Evolutionary conservation across 2,329 filamentous ascomycete genomes (phyloP).

Genomic region (Xylaria multiplex): DNA sequence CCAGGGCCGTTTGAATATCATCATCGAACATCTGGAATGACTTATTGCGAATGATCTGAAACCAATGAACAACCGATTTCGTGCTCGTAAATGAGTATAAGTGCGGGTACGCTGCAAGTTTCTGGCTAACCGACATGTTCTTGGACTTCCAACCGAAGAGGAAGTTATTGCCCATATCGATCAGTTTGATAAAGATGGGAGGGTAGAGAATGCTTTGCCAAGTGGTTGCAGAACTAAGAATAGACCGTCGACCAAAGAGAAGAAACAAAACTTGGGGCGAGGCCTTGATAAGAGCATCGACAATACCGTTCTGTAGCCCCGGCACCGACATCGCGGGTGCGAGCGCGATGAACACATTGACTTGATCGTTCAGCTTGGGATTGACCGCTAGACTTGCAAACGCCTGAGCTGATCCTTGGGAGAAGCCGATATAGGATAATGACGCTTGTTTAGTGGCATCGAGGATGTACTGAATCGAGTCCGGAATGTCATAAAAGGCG

Average conservation of each 20-base stretch:
- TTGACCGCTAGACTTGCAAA: constrained; percentile 95
- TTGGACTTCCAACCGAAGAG: constrained; percentile 89
- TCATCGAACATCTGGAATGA: constrained; percentile 99
- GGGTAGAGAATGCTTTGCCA: constrained; percentile 97
- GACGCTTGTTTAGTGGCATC: constrained; percentile 83
- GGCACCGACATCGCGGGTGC: constrained; percentile 97
- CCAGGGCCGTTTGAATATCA: constrained; percentile 82
- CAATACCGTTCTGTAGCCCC: constrained; percentile 87
- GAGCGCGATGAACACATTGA: constrained; percentile 95
- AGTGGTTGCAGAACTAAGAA: constrained; percentile 92
- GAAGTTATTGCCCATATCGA: constrained; percentile 82
- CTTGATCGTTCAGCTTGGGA: constrained; percentile 87
- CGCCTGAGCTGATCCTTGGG: constrained; percentile 94
- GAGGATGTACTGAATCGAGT: constrained; percentile 92
- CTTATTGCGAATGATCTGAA: constrained; percentile 96
- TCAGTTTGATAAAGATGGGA: constrained; percentile 87
- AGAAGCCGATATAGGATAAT: constrained; percentile 96
- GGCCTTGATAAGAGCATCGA: constrained; percentile 91
- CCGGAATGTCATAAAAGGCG: constrained; percentile 95
- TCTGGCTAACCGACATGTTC: constrained; percentile 88
- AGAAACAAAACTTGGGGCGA: constrained; percentile 93
- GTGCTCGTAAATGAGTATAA: constrained; percentile 96
- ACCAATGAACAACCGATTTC: constrained; percentile 98
- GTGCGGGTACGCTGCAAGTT: constrained; percentile 94
- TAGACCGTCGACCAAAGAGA: constrained; percentile 89